These are phyloP conservation scores for Infundibulicybe gibba DNA, from an alignment of 768 basidiomycete genomes.

Conservation along the genomic window DNA sequence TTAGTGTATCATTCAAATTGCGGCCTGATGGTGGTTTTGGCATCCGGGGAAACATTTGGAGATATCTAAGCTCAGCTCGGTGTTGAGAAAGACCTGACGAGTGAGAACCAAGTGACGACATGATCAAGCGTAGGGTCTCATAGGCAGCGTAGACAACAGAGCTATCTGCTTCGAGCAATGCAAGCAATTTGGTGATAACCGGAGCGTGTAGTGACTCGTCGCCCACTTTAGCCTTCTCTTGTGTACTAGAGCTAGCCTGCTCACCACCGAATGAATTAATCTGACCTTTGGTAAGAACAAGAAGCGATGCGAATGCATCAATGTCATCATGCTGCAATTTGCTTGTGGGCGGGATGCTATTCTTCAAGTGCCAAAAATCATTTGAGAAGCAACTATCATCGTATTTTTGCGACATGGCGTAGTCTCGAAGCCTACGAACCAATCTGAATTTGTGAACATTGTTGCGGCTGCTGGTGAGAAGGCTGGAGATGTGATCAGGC, in stretches of 20 bases:
- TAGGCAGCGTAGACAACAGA: constrained; percentile 57
- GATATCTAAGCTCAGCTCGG: constrained; percentile 42
- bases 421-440: constrained; percentile 59
- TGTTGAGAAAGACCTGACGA: constrained; percentile 32
- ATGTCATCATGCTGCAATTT: constrained; percentile 66
- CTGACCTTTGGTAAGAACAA: constrained; percentile 54
- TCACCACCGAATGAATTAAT: constrained; percentile 61
- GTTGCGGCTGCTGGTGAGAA: constrained; percentile 58
- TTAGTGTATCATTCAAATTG: constrained; percentile 32
- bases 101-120: constrained; percentile 33
- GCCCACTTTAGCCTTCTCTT: constrained; percentile 24
- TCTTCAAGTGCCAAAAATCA: constrained; percentile 85
- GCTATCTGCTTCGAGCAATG: constrained; percentile 51
- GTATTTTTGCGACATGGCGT: constrained; percentile 34
- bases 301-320: constrained; percentile 65
- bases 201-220: constrained; percentile 36
- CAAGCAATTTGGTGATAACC: constrained; percentile 30
- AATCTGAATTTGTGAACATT: constrained; percentile 76
- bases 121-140: constrained; percentile 55
- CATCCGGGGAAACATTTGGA: constrained; percentile 40
- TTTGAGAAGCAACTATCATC: constrained; percentile 44
- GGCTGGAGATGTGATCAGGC: constrained; percentile 41
- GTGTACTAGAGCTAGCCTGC: constrained; percentile 19
- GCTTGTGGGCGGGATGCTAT: constrained; percentile 56
- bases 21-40: constrained; percentile 25